A percentile compares a stretch with the other conserved stretches of the same genome.
phyloP scores from a whole-genome alignment of 2,329 filamentous ascomycete genomes.

The Phyllachora maydis region DNA sequence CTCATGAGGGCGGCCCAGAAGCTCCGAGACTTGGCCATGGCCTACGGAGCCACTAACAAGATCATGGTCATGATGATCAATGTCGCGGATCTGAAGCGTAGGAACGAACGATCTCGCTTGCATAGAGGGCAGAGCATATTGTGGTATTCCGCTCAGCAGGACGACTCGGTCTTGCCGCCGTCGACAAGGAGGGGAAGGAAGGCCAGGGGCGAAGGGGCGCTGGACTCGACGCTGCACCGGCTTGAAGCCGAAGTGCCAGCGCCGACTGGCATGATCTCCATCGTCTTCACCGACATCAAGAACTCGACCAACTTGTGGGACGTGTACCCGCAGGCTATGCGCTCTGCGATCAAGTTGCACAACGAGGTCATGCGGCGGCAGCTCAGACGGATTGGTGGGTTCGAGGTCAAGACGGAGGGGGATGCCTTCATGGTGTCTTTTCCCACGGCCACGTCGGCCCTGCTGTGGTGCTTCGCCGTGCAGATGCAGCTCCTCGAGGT shows the following conservation, averaged over 20 bases:
- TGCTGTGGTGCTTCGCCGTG: slow-evolving; percentile 92
- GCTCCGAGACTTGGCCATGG: slow-evolving; percentile 82
- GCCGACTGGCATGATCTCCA: slow-evolving; percentile 73
- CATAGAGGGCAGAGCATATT: slow-evolving; percentile 70
- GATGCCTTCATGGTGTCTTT: slow-evolving; percentile 99
- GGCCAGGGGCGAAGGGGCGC: slow-evolving; percentile 39
- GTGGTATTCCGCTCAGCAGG: slow-evolving; percentile 48
- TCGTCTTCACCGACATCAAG: slow-evolving; percentile 98
- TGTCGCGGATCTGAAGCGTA: slow-evolving; percentile 73
- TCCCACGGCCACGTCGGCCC: slow-evolving; percentile 79
- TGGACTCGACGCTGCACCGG: slow-evolving; percentile 70
- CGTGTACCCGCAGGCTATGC: slow-evolving; percentile 84
- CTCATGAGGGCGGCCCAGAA: slow-evolving; percentile 92
- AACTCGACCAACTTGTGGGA: slow-evolving; percentile 95
- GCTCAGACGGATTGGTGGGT: slow-evolving; percentile 80
- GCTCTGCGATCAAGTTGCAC: slow-evolving; percentile 89
- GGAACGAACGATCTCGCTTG: slow-evolving; percentile 50
- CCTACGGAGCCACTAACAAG: slow-evolving; percentile 83
- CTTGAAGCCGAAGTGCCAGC: slow-evolving; percentile 82
- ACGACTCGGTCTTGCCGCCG: slow-evolving; percentile 41
- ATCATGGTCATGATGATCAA: slow-evolving; percentile 99
- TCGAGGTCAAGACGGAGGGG: slow-evolving; percentile 98
- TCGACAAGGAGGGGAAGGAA: slow-evolving; percentile 44
- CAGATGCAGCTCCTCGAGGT: slow-evolving; percentile 76
- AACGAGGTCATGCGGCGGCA: slow-evolving; percentile 94